Evolutionary conservation across 2,329 filamentous ascomycete genomes (phyloP).

Genomic region (Juglanconis sp.): DNA sequence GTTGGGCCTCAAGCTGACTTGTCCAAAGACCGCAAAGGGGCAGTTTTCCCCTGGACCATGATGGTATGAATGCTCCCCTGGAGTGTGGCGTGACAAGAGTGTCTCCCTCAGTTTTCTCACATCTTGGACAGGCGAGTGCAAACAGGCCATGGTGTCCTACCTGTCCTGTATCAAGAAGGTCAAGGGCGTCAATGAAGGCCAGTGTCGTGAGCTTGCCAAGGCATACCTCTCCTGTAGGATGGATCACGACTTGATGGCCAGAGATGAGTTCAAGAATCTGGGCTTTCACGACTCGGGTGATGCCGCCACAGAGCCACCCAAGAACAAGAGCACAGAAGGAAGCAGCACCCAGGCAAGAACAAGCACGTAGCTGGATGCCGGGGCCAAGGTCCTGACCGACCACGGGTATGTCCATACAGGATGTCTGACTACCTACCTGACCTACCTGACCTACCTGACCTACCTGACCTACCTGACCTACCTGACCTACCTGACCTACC

Average conservation of each 20-base stretch:
- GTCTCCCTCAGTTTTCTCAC: neutral
- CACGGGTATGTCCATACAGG: too few species aligned
- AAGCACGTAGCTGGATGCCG: neutral
- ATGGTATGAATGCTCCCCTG: slow-evolving; percentile 45
- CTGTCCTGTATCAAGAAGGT: slow-evolving; percentile 82
- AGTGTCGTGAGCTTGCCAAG: slow-evolving; percentile 84
- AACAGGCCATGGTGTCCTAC: slow-evolving; percentile 80
- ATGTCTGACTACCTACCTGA: too few species aligned
- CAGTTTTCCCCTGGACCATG: slow-evolving; percentile 94
- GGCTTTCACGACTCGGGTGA: slow-evolving; percentile 60
- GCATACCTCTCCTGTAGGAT: slow-evolving; percentile 87
- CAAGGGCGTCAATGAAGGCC: slow-evolving; percentile 78
- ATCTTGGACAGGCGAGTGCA: slow-evolving; percentile 73
- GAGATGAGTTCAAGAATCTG: slow-evolving; percentile 90
- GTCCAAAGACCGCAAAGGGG: slow-evolving; percentile 74
- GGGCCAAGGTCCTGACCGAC: too few species aligned
- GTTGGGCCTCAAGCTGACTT: neutral
- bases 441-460: too few species aligned
- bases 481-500: too few species aligned
- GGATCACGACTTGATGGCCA: slow-evolving; percentile 98
- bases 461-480: too few species aligned
- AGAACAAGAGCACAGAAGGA: slow-evolving; percentile 20
- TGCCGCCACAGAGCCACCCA: slow-evolving; percentile 19
- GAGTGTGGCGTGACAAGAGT: neutral
- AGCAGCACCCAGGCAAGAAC: slow-evolving; percentile 28